These are phyloP conservation scores for Entoloma clypeatum DNA, from an alignment of 1,284 basidiomycete genomes.

Conservation along the genomic window DNA sequence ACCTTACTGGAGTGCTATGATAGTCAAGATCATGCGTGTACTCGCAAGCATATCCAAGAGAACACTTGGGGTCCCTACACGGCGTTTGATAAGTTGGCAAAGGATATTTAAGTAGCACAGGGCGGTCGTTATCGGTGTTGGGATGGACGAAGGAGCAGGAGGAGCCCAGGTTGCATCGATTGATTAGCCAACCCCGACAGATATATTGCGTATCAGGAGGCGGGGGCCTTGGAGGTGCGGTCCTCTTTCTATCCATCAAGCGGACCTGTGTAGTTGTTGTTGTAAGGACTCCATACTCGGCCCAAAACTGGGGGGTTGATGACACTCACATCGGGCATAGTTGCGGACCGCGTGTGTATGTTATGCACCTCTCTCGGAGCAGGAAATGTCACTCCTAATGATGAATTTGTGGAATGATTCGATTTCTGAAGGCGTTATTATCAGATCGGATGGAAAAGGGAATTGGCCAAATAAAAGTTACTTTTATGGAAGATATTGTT, in stretches of 20 bases:
- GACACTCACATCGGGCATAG: no score
- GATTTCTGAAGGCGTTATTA: no score
- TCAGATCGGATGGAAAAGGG: no score
- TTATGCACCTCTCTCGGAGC: no score
- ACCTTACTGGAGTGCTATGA: constrained; percentile 13
- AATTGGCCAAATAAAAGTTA: no score
- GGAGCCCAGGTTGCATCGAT: constrained; percentile 18
- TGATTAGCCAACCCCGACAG: constrained; percentile 19
- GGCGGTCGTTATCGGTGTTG: constrained; percentile 18
- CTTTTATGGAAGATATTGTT: no score
- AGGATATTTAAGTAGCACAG: constrained; percentile 11
- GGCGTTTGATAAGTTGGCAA: constrained; percentile 1
- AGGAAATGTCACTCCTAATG: no score
- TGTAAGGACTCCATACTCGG: no score
- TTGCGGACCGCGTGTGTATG: no score
- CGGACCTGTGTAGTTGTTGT: no score
- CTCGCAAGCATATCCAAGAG: constrained; percentile 11
- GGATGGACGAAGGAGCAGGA: constrained; percentile 18
- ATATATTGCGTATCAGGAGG: constrained; percentile 8
- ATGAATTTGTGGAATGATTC: no score
- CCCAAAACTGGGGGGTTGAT: no score
- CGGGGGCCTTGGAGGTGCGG: constrained; percentile 3
- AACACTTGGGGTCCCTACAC: constrained; percentile 7
- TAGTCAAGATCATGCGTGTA: constrained; percentile 16
- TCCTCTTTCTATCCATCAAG: constrained; percentile 2